A percentile compares a stretch with the other conserved stretches of the same genome.
These are phyloP conservation scores for Immersiella caudata DNA, from an alignment of 495 filamentous ascomycete species.

Conservation along the genomic window DNA sequence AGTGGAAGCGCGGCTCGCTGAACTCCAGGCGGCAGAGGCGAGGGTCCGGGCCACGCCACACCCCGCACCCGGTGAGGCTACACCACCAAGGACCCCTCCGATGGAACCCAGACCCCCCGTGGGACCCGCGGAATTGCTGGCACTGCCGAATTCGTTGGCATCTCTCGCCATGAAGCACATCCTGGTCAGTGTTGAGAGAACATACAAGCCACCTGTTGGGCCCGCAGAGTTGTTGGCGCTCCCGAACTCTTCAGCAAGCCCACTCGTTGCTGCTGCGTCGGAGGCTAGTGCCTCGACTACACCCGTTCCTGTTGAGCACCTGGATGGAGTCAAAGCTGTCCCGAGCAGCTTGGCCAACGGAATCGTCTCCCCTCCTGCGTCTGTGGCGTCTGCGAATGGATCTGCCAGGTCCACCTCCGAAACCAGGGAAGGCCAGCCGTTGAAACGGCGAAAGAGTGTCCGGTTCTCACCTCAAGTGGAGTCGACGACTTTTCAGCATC, in stretches of 20 bases:
- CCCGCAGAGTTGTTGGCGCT: constrained; percentile 35
- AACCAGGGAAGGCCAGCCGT: constrained; percentile 8
- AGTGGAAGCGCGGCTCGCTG: background rate
- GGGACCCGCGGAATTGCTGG: constrained; percentile 34
- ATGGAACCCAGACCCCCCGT: constrained; percentile 25
- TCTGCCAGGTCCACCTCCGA: constrained; percentile 7
- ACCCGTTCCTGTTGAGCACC: background rate
- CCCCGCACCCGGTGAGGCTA: background rate
- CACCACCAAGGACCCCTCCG: background rate
- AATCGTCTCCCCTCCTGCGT: constrained; percentile 11
- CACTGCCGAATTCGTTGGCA: constrained; percentile 31
- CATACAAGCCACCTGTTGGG: constrained; percentile 31
- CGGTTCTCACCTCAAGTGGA: constrained; percentile 65
- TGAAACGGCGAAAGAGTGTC: constrained; percentile 60
- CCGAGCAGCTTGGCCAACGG: background rate
- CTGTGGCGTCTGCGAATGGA: constrained; percentile 8
- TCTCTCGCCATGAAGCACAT: background rate
- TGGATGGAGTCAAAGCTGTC: constrained; percentile 9
- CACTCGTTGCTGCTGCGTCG: background rate
- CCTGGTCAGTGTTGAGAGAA: background rate
- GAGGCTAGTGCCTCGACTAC: constrained; percentile 30
- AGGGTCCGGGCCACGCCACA: background rate
- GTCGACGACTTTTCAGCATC: constrained; percentile 55
- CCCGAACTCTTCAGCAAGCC: constrained; percentile 35
- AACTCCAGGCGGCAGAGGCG: background rate